phyloP scores from a whole-genome alignment of 192 early-diverging fungal species.

The Diversispora eburnea region DNA sequence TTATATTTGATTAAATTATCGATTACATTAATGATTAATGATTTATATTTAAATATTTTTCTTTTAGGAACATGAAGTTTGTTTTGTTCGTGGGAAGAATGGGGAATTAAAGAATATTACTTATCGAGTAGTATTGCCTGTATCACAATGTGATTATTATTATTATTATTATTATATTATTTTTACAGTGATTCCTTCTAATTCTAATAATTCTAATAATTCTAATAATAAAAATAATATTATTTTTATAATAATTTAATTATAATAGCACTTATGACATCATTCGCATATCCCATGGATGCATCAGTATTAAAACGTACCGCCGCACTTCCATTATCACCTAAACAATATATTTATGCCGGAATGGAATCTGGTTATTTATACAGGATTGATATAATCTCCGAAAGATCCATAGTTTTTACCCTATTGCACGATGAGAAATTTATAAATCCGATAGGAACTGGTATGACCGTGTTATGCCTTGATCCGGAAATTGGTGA shows the following conservation, averaged over 20 bases:
- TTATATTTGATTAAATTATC: no score
- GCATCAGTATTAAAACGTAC: neutral
- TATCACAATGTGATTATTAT: neutral
- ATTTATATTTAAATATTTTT: neutral
- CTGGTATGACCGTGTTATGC: neutral
- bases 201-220: no score
- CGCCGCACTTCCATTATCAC: neutral
- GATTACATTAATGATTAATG: neutral
- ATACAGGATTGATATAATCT: conserved; percentile 3
- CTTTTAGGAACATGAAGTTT: neutral
- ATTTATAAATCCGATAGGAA: conserved; percentile 4
- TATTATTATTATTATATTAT: neutral
- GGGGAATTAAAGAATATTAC: neutral
- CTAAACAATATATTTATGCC: conserved; percentile 19
- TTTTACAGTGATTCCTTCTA: no score
- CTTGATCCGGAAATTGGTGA: neutral
- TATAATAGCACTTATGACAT: conserved; percentile 7
- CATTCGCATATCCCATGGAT: conserved; percentile 17
- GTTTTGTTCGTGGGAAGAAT: conserved; percentile 9
- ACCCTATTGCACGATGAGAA: neutral
- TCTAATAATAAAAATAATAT: no score
- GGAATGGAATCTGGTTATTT: conserved; percentile 10
- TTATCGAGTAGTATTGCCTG: conserved; percentile 6
- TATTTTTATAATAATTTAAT: no score
- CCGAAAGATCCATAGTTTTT: neutral